Conservation (phyloP, 2,329 filamentous ascomycete genomes). For the Aspergillus spinulosporus region DNA sequence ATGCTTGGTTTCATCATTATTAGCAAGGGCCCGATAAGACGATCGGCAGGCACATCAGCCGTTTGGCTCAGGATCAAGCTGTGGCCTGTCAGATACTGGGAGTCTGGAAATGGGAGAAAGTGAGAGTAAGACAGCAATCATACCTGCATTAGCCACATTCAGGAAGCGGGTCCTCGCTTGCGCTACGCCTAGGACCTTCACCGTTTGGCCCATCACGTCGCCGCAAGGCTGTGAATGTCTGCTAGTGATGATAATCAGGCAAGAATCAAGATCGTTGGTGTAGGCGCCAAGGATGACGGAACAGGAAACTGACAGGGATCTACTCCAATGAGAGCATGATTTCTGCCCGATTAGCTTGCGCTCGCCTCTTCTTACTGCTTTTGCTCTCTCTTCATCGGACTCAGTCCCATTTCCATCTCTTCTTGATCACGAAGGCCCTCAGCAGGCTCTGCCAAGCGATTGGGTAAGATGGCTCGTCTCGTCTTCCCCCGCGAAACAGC, state of each 20-base stretch:
- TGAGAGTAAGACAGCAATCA: neutral
- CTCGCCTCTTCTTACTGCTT: constrained; percentile 15
- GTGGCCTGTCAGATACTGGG: too few relatives aligned
- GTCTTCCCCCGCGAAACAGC: neutral
- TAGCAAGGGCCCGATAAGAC: too few relatives aligned
- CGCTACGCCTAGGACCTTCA: too few relatives aligned
- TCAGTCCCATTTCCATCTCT: neutral
- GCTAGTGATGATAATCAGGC: neutral
- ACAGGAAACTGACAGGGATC: neutral
- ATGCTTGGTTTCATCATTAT: too few relatives aligned
- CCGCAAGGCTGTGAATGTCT: neutral
- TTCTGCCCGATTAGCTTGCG: neutral
- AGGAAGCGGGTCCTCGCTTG: neutral
- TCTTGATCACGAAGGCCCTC: neutral
- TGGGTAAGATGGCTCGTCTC: constrained; percentile 6
- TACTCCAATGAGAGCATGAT: neutral
- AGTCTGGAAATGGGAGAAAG: neutral
- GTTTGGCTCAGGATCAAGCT: too few relatives aligned
- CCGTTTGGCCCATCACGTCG: neutral
- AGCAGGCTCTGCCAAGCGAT: constrained; percentile 7
- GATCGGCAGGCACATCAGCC: too few relatives aligned
- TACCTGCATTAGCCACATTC: neutral
- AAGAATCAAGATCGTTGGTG: neutral
- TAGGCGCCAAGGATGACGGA: neutral
- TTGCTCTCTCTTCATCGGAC: neutral